Evolutionary conservation across 352 stramenopile species (phyloP).

Genomic region (Globisporangium nagaii): DNA sequence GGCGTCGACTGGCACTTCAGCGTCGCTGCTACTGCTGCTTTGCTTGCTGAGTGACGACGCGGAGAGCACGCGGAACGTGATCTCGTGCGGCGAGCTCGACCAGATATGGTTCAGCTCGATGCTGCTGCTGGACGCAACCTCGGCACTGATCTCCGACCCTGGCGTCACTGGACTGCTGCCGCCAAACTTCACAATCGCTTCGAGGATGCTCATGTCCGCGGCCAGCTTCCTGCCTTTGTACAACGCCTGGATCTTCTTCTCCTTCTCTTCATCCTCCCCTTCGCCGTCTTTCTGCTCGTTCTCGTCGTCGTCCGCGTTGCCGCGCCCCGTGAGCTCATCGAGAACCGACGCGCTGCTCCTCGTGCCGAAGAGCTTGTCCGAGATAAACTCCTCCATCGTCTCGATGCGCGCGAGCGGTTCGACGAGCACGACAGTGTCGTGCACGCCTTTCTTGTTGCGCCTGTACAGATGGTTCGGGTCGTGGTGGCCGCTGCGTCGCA

Average conservation of each 20-base stretch:
- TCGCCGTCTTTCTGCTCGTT: constrained; percentile 18
- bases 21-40: background rate
- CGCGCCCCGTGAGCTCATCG: constrained; percentile 19
- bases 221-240: constrained; percentile 30
- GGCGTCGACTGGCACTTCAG: background rate
- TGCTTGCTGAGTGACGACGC: constrained; percentile 1
- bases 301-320: constrained; percentile 15
- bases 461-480: constrained; percentile 15
- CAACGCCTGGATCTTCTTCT: constrained; percentile 34
- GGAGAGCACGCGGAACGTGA: constrained; percentile 41
- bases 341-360: constrained; percentile 20
- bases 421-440: constrained; percentile 70
- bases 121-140: constrained; percentile 1
- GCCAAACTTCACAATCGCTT: constrained; percentile 56
- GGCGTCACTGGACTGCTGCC: background rate
- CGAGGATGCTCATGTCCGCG: constrained; percentile 50
- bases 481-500: constrained; percentile 10
- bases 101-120: constrained; percentile 28
- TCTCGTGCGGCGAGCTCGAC: constrained; percentile 39
- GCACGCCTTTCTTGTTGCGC: constrained; percentile 32
- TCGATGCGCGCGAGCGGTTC: constrained; percentile 71
- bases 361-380: constrained; percentile 55
- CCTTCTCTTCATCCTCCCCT: constrained; percentile 22
- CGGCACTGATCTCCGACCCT: constrained; percentile 1
- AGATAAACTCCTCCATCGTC: constrained; percentile 76